Evolutionary conservation across 306 rosid species (phyloP), one percentile per base, ranked within the genome.

Genomic region (Chamaecrista fasciculata): DNA sequence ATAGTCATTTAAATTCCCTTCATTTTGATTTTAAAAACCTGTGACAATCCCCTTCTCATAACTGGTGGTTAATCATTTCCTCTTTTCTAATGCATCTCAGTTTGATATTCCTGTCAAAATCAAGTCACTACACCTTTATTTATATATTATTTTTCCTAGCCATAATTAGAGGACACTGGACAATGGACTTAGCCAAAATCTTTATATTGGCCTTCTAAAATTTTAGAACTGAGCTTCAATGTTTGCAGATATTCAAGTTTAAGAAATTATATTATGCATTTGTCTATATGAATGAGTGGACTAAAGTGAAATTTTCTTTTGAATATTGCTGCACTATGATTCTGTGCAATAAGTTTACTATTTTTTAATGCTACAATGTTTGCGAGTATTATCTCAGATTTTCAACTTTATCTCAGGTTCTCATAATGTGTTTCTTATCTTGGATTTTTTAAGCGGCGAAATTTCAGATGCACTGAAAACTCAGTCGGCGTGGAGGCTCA

Each of bases 401-500:
- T 68, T 62, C 34, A 65, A 19, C 53, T 44, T 72, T 69, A 56
- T 82, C 75, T 80, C 74, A 26, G 79, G 33, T 67, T 76, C 88
- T 86, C 67, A 76, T 71, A 34, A 20, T 75, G 19, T 70, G 69
- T 80, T 73, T 72, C 51, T 66, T 29, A 65, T 79, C 72, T 82
- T 64, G 80, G 69, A 79, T 72, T 67, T 72, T 81, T 81, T 15
- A 70, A 95, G 99, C 92, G 97, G 75, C 96, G 95, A 67, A 95
- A 95, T 77, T 95, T 95, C 85, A 84, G 95, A 87, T 91, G 96
- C 82, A 91, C 96, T 0, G 88, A 79, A 82, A 76, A 76, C 72
- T 87, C 97, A 23, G 93, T 95, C 29, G 99, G 99, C 12, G 99
- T 95, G 86, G 95, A 87, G 82, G 59, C 74, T 57, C 97, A 95